Base-by-base conservation (phyloP, 257 asterid genomes). In the Lycium ferocissimum region DNA sequence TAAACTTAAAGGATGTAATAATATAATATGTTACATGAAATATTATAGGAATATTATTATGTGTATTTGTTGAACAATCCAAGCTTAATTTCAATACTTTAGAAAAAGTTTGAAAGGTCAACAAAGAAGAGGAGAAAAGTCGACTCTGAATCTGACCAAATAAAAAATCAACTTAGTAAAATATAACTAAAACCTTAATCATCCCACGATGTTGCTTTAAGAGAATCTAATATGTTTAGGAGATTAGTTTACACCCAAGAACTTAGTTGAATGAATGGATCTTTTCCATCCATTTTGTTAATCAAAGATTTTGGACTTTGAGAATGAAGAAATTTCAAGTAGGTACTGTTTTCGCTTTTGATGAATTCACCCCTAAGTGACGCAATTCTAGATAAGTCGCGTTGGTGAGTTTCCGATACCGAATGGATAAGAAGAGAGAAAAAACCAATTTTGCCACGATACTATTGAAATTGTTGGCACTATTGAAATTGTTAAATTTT, bases 361-460 rank as follows among this genome's bases (percentile, higher is more conserved):
- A 18, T 7, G 0, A 0, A 66, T 0, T 1, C 0, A 3, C 0
- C 0, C 1, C 0, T 4, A 40, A 0, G 1, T 2, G 35, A 18
- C 2, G 0, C 5, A 5, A 43, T 9, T 40, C 0, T 71, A 10
- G 2, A 71, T 40, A 9, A 71, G 2, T 71, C 0, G 13, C 0
- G 9, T 5, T 0, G 38, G 0, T 40, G 2, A 69, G 10, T 8
- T 69, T 38, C 3, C 0, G 0, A 62, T 62, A 9, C 7, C 38
- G 1, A 20, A 9, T 3, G 2, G 0, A 5, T 56, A 1, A 14
- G 15, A 15, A 56, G n/a, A 4, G n/a, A 15, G 20, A 56, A 56
- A 14, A 4, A 14, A 14, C 8, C n/a, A 56, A 56, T 56, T 56
- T 56, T 56, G 7, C 5, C 0, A 1, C 3, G 4, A 11, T 53